Evolutionary conservation across 352 stramenopile species (phyloP).

Genomic region (Phytophthora megakarya): DNA sequence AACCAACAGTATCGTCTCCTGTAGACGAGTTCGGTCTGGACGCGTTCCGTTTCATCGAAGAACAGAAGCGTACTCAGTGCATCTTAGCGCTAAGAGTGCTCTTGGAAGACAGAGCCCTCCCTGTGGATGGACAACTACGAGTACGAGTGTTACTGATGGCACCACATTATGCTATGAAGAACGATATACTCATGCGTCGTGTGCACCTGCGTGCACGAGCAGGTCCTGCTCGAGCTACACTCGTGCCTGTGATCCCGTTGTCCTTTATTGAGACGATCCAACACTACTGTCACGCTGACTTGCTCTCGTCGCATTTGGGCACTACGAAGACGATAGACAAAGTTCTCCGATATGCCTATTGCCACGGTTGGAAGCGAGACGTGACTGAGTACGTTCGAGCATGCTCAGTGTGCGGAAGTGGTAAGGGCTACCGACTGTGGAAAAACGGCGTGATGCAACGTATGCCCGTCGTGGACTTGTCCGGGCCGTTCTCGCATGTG

Average conservation of each 20-base stretch:
- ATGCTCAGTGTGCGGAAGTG: not conserved
- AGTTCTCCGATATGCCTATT: not conserved
- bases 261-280: not conserved
- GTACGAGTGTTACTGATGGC: no score
- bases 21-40: no score
- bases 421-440: not conserved
- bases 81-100: no score
- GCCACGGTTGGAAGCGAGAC: not conserved
- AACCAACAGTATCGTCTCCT: no score
- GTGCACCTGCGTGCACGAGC: not conserved
- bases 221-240: not conserved
- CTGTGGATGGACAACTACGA: no score
- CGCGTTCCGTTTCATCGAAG: no score
- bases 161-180: no score
- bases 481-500: not conserved
- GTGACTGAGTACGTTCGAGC: not conserved
- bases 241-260: not conserved
- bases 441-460: not conserved
- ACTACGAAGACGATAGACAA: not conserved
- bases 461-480: no score
- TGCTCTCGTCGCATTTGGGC: not conserved
- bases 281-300: not conserved
- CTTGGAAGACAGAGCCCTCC: no score
- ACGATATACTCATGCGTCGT: no score
- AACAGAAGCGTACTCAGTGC: no score